Evolutionary conservation across 352 stramenopile genomes (phyloP).

Genomic region (Globisporangium irregulare): DNA sequence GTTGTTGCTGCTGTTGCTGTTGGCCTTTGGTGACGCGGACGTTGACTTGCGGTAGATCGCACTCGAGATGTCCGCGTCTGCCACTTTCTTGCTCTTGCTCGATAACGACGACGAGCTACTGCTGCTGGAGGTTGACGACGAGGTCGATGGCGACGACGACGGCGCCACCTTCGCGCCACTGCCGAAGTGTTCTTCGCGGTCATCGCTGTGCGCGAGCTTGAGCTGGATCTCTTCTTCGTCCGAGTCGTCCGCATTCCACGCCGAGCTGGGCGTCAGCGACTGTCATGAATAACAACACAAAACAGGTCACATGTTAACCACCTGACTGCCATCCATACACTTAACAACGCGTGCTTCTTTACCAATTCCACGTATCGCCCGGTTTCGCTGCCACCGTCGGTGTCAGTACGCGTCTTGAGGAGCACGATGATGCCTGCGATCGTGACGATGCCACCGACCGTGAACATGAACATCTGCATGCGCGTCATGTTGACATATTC

Average conservation of each 20-base stretch:
- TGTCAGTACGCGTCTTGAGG: conserved; percentile 51
- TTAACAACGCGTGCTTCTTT: conserved; percentile 13
- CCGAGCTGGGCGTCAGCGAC: conserved; percentile 73
- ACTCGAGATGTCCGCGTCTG: conserved; percentile 30
- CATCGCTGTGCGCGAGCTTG: conserved; percentile 32
- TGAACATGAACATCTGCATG: conserved; percentile 80
- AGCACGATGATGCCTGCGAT: conserved; percentile 77
- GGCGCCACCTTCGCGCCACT: conserved; percentile 21
- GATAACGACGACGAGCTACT: conserved; percentile 7
- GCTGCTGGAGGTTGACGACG: conserved; percentile 18
- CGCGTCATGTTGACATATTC: conserved; percentile 86
- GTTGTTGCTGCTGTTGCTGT: background rate
- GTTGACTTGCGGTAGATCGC: conserved; percentile 42
- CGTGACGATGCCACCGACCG: conserved; percentile 66
- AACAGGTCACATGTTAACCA: conserved; percentile 4
- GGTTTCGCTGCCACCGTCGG: conserved; percentile 20
- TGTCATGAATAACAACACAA: conserved; percentile 21
- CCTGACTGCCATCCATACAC: background rate
- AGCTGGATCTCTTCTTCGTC: conserved; percentile 82
- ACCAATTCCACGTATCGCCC: conserved; percentile 71
- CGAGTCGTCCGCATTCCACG: conserved; percentile 78
- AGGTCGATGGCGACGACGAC: conserved; percentile 26
- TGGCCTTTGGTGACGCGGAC: conserved; percentile 24
- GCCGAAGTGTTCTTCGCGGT: conserved; percentile 15
- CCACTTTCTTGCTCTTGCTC: conserved; percentile 18